phyloP scores from a whole-genome alignment of 768 basidiomycete species.

The Hericium rajendrae region DNA sequence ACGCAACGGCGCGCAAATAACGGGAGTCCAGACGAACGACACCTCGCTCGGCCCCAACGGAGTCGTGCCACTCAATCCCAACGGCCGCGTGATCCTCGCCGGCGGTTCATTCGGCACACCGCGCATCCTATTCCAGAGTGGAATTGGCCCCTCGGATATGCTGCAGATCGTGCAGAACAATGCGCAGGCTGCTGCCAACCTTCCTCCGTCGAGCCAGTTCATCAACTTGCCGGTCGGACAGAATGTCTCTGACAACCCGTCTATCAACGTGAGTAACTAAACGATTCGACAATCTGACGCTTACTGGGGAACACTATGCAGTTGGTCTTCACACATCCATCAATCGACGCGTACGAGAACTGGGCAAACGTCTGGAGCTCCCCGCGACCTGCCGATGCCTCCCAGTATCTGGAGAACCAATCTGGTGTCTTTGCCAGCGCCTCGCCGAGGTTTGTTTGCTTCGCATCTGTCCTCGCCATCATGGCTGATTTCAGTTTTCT shows the following conservation, averaged over 20 bases:
- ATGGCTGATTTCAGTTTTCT: background rate
- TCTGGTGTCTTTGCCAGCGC: conserved; percentile 49
- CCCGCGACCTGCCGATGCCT: conserved; percentile 46
- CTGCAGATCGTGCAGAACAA: conserved; percentile 38
- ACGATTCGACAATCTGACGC: background rate
- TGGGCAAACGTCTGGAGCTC: conserved; percentile 49
- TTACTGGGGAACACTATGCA: conserved; percentile 10
- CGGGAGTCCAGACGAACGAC: conserved; percentile 54
- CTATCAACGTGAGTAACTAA: conserved; percentile 38
- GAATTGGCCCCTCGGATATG: conserved; percentile 54
- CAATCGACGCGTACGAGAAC: conserved; percentile 55
- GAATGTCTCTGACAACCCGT: conserved; percentile 52
- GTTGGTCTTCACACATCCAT: conserved; percentile 57
- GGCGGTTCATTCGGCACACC: conserved; percentile 48
- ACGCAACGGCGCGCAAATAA: conserved; percentile 45
- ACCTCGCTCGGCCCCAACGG: conserved; percentile 46
- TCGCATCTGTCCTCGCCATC: background rate
- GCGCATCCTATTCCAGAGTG: conserved; percentile 49
- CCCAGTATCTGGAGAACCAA: conserved; percentile 40
- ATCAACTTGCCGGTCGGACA: conserved; percentile 53
- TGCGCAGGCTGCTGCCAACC: conserved; percentile 32
- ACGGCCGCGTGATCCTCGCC: conserved; percentile 53
- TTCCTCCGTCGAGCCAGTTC: conserved; percentile 40
- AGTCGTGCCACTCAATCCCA: conserved; percentile 40
- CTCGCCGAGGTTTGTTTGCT: conserved; percentile 36